Evolutionary conservation across 176 grass and related monocot species (phyloP), one percentile per base, ranked within the genome.

Genomic region (Eremochloa ophiuroides): DNA sequence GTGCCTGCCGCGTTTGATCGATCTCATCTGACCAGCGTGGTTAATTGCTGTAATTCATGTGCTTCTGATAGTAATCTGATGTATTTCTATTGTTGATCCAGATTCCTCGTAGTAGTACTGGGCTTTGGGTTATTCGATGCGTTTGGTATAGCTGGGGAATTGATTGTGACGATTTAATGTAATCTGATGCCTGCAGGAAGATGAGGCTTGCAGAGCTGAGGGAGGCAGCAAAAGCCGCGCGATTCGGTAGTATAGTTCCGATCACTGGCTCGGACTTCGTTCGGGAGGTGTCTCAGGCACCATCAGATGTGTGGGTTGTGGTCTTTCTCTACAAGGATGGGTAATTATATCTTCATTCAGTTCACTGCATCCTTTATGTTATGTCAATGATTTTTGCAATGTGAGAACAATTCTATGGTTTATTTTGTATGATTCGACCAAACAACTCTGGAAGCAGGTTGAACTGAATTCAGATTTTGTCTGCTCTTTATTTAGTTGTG

Each of bases 251-350:
- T 4, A 79, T 95, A 27, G 82, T 89, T 64, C 91, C 86, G 0
- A 99, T 99, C 75, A 88, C 86, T 12, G 87, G 97, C 23, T 95
- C 97, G 1, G 97, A 99, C 43, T 99, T 99, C 31, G 93, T 99
- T 23, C 93, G 85, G 6, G 97, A 99, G 87, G 97, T 99, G 20
- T 99, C 97, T 5, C 97, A 99, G 75, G 89, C 91, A 28, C 87
- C 87, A 58, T 78, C 87, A 5, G 93, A 99, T 87, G 85, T 95
- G 48, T 99, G 97, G 97, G 93, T 99, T 69, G 89, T 93, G 27
- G 97, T 99, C 73, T 90, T 99, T 56, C 97, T 99, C 87, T 99
- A 87, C 82, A 99, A 99, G 72, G 97, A 99, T 9, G 91, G 91
- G 97, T 96, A 91, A 29, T 8, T 30, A 1, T 71, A 10, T 71